Evolutionary conservation across 352 stramenopile species (phyloP).

Genomic region (Globisporangium polare): DNA sequence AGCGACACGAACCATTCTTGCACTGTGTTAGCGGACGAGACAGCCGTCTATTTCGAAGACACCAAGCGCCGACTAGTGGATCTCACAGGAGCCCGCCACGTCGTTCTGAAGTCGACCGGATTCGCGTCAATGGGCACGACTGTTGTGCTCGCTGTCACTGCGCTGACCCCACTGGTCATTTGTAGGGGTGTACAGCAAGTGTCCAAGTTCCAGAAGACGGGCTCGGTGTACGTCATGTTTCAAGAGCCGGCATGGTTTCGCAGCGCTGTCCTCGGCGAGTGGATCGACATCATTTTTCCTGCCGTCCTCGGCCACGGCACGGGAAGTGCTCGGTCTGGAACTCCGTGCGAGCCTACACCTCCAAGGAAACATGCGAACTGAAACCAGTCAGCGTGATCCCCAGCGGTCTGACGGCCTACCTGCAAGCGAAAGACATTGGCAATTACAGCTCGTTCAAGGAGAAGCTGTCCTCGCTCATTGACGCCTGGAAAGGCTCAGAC

Average conservation of each 20-base stretch:
- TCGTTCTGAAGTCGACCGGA: neutral
- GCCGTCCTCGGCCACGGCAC: neutral
- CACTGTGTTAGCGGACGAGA: too few species aligned
- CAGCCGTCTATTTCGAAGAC: too few species aligned
- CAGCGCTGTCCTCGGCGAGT: neutral
- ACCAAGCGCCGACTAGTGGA: neutral
- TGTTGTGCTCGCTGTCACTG: neutral
- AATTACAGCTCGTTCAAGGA: slow-evolving; percentile 6
- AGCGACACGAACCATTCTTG: too few species aligned
- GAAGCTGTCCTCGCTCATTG: neutral
- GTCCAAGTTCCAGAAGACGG: neutral
- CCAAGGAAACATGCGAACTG: neutral
- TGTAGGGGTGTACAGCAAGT: neutral
- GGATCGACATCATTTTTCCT: neutral
- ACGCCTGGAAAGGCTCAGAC: neutral
- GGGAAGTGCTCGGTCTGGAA: neutral
- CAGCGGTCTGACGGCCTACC: neutral
- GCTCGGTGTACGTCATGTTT: neutral
- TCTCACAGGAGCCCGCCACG: neutral
- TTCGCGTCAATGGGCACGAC: neutral
- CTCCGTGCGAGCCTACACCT: neutral
- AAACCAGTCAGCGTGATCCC: neutral
- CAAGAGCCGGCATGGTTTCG: neutral
- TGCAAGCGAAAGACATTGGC: neutral
- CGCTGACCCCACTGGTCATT: neutral